These are phyloP conservation scores for Roridomyces roridus DNA, from an alignment of 768 basidiomycete species.

Conservation along the genomic window DNA sequence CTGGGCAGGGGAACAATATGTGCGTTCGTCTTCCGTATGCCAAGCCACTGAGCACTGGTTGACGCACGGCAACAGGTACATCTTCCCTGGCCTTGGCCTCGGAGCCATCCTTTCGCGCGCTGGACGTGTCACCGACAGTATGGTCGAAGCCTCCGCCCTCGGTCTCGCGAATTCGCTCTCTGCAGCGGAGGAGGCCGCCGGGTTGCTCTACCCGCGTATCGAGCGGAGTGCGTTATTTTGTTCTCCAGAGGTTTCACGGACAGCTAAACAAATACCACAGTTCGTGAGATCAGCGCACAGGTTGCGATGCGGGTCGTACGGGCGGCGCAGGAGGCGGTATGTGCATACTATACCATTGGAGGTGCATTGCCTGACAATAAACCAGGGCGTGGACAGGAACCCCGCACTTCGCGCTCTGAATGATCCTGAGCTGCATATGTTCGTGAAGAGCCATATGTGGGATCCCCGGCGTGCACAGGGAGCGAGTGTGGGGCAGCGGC, in stretches of 20 bases:
- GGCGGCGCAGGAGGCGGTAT: slow-evolving; percentile 76
- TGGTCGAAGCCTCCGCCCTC: slow-evolving; percentile 89
- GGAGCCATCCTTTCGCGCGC: slow-evolving; percentile 77
- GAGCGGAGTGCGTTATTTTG: slow-evolving; percentile 72
- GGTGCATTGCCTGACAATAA: background rate
- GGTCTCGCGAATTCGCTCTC: slow-evolving; percentile 81
- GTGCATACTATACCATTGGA: slow-evolving; percentile 29
- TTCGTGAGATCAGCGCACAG: slow-evolving; percentile 82
- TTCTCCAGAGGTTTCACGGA: too few species aligned
- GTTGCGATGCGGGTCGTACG: slow-evolving; percentile 82
- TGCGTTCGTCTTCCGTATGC: slow-evolving; percentile 59
- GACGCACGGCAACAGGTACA: slow-evolving; percentile 32
- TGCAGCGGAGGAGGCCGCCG: slow-evolving; percentile 65
- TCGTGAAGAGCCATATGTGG: slow-evolving; percentile 77
- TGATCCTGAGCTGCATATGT: slow-evolving; percentile 59
- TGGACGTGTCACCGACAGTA: slow-evolving; percentile 74
- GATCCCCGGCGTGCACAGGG: too few species aligned
- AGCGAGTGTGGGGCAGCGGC: too few species aligned
- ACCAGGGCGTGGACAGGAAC: slow-evolving; percentile 60
- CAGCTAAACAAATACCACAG: slow-evolving; percentile 32
- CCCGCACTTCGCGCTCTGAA: slow-evolving; percentile 56
- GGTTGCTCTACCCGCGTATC: slow-evolving; percentile 83
- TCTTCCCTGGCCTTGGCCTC: slow-evolving; percentile 69
- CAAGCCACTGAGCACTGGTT: background rate
- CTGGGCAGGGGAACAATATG: slow-evolving; percentile 97